phyloP scores from a whole-genome alignment of 2,329 filamentous ascomycete species.

The Cytospora piceae region DNA sequence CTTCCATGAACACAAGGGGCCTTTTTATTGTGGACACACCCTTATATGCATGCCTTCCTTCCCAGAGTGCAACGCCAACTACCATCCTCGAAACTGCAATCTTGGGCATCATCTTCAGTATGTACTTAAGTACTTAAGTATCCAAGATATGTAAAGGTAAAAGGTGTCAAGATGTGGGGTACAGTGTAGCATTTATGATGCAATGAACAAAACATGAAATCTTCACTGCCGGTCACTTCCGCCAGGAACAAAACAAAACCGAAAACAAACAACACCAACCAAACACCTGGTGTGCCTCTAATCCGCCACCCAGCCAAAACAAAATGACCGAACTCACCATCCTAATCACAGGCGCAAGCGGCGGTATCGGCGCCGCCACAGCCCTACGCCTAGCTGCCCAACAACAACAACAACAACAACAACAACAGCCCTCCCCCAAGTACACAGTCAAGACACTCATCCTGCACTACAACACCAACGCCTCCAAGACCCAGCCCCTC shows the following conservation, averaged over 20 bases:
- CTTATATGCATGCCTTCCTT: background rate
- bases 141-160: background rate
- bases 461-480: conserved; percentile 24
- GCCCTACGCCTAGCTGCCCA: conserved; percentile 20
- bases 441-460: conserved; percentile 23
- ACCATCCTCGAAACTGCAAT: background rate
- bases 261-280: background rate
- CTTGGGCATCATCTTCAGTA: background rate
- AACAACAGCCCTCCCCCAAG: conserved; percentile 1
- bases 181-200: background rate
- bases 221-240: background rate
- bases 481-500: background rate
- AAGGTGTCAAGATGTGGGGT: conserved; percentile 2
- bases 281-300: no score
- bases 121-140: no score
- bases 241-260: no score
- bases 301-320: background rate
- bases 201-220: background rate
- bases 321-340: background rate
- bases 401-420: background rate
- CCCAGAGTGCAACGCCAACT: no score
- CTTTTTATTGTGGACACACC: no score
- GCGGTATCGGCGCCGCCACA: conserved; percentile 25
- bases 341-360: conserved; percentile 13
- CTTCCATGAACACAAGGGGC: background rate